A percentile compares a stretch with the other conserved stretches of the same genome.
phyloP scores from a whole-genome alignment of 225 moss, liverwort and hornwort species.

The Takakia lepidozioides region DNA sequence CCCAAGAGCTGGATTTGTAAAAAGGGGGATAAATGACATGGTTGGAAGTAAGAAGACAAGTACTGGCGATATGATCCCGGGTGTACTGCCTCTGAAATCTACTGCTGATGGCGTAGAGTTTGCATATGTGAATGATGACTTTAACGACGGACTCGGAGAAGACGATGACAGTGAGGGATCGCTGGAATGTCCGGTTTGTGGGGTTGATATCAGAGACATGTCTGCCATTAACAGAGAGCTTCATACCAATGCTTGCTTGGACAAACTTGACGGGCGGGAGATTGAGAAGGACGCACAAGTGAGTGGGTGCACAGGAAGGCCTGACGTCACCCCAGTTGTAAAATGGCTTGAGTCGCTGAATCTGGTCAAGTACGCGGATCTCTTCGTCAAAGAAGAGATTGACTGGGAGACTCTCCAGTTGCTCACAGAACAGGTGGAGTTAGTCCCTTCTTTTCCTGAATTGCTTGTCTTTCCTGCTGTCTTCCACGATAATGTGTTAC shows the following conservation, averaged over 20 bases:
- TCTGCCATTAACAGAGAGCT: conserved; percentile 34
- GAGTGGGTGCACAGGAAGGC: conserved; percentile 14
- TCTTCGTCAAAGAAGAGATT: conserved; percentile 81
- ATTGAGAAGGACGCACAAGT: conserved; percentile 17
- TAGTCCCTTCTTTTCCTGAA: neutral
- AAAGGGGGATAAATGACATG: conserved; percentile 6
- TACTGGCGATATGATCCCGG: too few relatives aligned
- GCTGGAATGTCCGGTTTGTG: conserved; percentile 56
- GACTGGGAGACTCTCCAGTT: conserved; percentile 94
- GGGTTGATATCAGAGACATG: conserved; percentile 22
- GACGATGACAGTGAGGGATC: conserved; percentile 16
- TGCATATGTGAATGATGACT: conserved; percentile 7
- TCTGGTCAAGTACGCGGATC: conserved; percentile 56
- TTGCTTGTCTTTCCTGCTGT: too few relatives aligned
- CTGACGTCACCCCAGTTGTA: conserved; percentile 43
- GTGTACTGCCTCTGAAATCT: conserved; percentile 25
- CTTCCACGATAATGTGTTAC: too few relatives aligned
- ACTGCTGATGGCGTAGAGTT: conserved; percentile 41
- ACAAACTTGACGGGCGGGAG: conserved; percentile 27
- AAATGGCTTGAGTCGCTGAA: conserved; percentile 62
- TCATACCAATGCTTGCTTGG: conserved; percentile 59
- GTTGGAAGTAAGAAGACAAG: conserved; percentile 20
- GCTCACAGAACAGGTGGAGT: conserved; percentile 52
- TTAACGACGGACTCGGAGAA: too few relatives aligned
- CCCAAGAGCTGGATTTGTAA: neutral